Conservation (phyloP, 163 green algal genomes). For the Smithsoniella earleae region DNA sequence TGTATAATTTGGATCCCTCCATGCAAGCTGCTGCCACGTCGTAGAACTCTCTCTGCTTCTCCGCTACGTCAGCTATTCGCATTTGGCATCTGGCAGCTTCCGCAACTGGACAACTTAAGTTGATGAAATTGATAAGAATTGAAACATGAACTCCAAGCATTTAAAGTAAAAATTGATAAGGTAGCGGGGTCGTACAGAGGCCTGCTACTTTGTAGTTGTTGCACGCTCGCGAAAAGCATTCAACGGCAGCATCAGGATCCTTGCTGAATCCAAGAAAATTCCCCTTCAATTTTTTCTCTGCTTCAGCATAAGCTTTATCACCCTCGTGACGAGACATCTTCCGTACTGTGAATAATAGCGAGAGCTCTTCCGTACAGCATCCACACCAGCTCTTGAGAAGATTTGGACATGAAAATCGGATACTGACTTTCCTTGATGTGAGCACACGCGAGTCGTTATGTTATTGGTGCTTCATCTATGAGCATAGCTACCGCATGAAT, state of each 20-base stretch:
- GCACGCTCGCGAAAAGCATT: conserved; percentile 21
- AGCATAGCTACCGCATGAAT: no score
- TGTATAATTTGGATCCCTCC: conserved; percentile 20
- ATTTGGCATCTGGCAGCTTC: conserved; percentile 13
- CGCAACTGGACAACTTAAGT: background rate
- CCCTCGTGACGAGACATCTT: conserved; percentile 22
- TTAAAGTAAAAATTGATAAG: no score
- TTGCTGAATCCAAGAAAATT: conserved; percentile 17
- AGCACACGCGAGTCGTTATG: no score
- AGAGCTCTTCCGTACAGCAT: no score
- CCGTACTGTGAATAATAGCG: no score
- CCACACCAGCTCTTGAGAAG: no score
- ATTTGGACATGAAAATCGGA: no score
- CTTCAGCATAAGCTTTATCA: conserved; percentile 21
- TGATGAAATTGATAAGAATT: no score
- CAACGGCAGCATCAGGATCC: conserved; percentile 16
- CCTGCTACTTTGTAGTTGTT: conserved; percentile 31
- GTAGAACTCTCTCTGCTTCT: conserved; percentile 24
- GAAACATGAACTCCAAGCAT: no score
- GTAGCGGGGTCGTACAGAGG: conserved; percentile 20
- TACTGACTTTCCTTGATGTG: no score
- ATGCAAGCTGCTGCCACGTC: conserved; percentile 23
- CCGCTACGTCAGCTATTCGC: conserved; percentile 20
- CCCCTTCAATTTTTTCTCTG: conserved; percentile 17
- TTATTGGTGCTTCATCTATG: no score